A percentile compares a stretch with the other conserved stretches of the same genome.
Evolutionary conservation across 495 filamentous ascomycete genomes (phyloP).

Genomic region (Chaetomium fimeti): DNA sequence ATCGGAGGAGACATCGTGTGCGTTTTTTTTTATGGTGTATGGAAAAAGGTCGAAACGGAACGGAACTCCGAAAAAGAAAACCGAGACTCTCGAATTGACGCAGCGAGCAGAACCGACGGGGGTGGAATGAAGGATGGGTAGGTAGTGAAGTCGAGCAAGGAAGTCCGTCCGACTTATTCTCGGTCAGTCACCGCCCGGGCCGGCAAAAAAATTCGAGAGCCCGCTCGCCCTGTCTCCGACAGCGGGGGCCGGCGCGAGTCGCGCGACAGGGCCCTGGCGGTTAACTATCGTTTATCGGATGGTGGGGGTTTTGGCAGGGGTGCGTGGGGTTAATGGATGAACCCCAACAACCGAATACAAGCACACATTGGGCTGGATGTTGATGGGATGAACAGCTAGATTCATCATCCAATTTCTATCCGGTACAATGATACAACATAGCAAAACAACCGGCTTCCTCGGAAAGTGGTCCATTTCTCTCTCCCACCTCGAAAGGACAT

Average conservation of each 20-base stretch:
- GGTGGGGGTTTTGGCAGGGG: too few species aligned
- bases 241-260: constrained; percentile 22
- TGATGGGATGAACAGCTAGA: neutral
- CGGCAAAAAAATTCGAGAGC: constrained; percentile 23
- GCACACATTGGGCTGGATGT: neutral
- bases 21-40: neutral
- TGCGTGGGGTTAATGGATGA: too few species aligned
- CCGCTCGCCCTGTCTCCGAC: constrained; percentile 22
- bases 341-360: too few species aligned
- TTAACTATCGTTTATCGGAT: constrained; percentile 27
- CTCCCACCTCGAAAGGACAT: neutral
- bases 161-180: constrained; percentile 17
- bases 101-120: constrained; percentile 5
- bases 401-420: constrained; percentile 4
- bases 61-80: neutral
- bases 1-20: constrained; percentile 51
- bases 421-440: neutral
- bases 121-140: neutral
- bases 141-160: neutral
- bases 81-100: constrained; percentile 2
- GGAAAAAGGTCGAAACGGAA: neutral
- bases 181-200: constrained; percentile 15
- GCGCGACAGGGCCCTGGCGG: constrained; percentile 1
- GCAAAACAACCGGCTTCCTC: neutral
- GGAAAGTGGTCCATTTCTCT: neutral